Evolutionary conservation across 2,329 filamentous ascomycete species (phyloP).

Genomic region (Stagonosporopsis vannaccii): DNA sequence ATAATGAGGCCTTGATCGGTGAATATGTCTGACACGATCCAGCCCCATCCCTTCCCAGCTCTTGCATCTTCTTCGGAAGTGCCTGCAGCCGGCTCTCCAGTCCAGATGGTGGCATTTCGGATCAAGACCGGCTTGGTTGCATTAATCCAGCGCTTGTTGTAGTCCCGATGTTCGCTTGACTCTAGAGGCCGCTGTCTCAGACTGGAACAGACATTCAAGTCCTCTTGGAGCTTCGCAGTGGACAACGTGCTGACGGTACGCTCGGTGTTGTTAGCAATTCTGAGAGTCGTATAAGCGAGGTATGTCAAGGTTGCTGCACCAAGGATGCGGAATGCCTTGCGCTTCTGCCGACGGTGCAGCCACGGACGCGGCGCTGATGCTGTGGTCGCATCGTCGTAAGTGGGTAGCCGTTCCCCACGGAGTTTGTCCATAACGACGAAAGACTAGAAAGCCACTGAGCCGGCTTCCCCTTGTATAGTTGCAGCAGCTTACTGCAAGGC

Average conservation of each 20-base stretch:
- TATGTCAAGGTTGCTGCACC: slow-evolving; percentile 28
- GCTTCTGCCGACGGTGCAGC: slow-evolving; percentile 25
- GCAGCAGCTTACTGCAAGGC: neutral
- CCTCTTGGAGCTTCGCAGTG: slow-evolving; percentile 59
- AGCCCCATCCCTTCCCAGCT: slow-evolving; percentile 66
- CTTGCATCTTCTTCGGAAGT: slow-evolving; percentile 62
- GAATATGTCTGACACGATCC: slow-evolving; percentile 67
- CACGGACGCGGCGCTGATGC: slow-evolving; percentile 15
- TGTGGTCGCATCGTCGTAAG: slow-evolving; percentile 32
- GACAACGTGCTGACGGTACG: slow-evolving; percentile 53
- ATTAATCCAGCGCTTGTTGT: slow-evolving; percentile 67
- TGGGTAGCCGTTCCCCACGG: slow-evolving; percentile 26
- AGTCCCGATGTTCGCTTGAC: slow-evolving; percentile 62
- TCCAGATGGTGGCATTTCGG: slow-evolving; percentile 71
- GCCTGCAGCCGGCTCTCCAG: slow-evolving; percentile 65
- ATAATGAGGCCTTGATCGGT: slow-evolving; percentile 68
- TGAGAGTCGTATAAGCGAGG: slow-evolving; percentile 27
- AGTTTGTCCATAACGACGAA: slow-evolving; percentile 29
- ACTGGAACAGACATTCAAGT: slow-evolving; percentile 64
- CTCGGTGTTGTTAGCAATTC: slow-evolving; percentile 26
- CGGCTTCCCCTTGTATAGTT: neutral
- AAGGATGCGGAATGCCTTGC: slow-evolving; percentile 27
- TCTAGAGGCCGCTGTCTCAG: slow-evolving; percentile 64
- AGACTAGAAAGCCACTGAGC: neutral
- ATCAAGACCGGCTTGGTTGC: slow-evolving; percentile 68